Conservation (phyloP, 345 rosid genomes). For the Rubroshorea leprosula region DNA sequence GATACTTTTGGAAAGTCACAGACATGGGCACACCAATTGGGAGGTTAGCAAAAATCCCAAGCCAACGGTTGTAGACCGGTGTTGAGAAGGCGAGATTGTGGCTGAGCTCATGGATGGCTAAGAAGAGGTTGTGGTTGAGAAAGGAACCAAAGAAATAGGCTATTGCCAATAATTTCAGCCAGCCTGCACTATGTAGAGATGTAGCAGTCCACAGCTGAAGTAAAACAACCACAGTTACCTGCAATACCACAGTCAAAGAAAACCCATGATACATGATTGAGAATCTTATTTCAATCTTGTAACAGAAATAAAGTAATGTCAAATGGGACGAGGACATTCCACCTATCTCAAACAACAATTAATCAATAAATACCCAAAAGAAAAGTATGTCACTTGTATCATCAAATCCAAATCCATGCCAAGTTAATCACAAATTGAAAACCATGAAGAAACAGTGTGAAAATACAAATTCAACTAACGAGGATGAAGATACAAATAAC, state of each 20-base stretch:
- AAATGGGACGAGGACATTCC: not conserved
- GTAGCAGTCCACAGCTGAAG: constrained; percentile 72
- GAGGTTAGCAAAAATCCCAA: constrained; percentile 81
- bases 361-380: not conserved
- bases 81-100: constrained; percentile 88
- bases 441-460: no score
- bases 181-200: constrained; percentile 49
- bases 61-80: constrained; percentile 73
- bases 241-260: constrained; percentile 21
- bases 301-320: not conserved
- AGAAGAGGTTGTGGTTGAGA: constrained; percentile 85
- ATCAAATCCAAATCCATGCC: not conserved
- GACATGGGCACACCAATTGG: constrained; percentile 94
- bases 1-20: constrained; percentile 82
- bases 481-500: no score
- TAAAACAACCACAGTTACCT: constrained; percentile 57
- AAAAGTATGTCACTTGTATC: not conserved
- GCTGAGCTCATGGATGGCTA: constrained; percentile 88
- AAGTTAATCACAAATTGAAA: not conserved
- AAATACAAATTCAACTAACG: no score
- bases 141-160: constrained; percentile 83
- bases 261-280: no score
- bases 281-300: no score
- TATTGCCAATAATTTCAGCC: constrained; percentile 58
- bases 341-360: not conserved